Base-by-base conservation (phyloP, 1,284 basidiomycete genomes). In the Austroboletus niveus region DNA sequence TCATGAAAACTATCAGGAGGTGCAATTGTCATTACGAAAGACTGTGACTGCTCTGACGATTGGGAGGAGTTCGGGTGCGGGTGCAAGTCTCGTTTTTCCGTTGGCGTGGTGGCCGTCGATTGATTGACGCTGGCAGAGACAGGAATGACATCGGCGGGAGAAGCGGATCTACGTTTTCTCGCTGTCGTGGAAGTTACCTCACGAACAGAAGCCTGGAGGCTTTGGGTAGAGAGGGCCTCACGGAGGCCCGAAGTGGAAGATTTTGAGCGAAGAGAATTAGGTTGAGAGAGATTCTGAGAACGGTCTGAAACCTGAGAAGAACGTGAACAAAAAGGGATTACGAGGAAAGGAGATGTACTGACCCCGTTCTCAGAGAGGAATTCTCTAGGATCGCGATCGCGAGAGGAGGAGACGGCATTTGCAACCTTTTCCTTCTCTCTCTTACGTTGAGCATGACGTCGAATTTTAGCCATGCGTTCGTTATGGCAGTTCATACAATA, bases 401-500 rank as follows among this genome's bases (percentile, higher is more conserved):
- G 74, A 14, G 75, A 69, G 54, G 68, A 77, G 5, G 78, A 77
- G 12, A 66, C 66, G 50, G 73, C 71, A 8, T 64, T 66, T 39
- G 68, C 64, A 7, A 66, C 71, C 52, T 63, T 71, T 57, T 77
- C 81, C 42, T 59, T 66, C 61, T 84, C 81, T 1, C 78, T 74
- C 60, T 85, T 83, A 61, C 79, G 82, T 72, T 98, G 93, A 2
- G 92, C 89, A 68, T 98, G 93, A 56, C 90, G 84, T 57, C 93
- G 75, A 60, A 93, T 94, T 58, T 92, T 83, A 30, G 93, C 93
- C 65, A 98, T 96, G 51, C 97, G 88, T 56, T 98, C 92, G 71
- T 95, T 97, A 69, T 99, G 97, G 65, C 96, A 99, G 48, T 85
- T 85, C 95, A 98, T 98, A 70, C 96, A 99, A 71, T 99, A 99